Evolutionary conservation across 352 stramenopile genomes (phyloP), one percentile per base, ranked within the genome.

Genomic region (Poterioochromonas sp.): DNA sequence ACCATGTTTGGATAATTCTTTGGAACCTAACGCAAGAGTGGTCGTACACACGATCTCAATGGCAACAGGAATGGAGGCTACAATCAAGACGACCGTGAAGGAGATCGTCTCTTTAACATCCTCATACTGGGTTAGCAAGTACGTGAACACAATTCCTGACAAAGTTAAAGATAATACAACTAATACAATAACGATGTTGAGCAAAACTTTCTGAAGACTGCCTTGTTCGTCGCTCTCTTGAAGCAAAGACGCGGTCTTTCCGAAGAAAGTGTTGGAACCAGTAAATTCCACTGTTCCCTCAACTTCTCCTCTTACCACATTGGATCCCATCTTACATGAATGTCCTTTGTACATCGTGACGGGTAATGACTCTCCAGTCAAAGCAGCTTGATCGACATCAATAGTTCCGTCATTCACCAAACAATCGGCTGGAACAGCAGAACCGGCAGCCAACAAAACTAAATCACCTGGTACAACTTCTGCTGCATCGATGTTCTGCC

Each of bases 51-150:
- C 90, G 34, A 95, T 89, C 63, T 94, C 89, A 85, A 97, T 95
- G 35, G 92, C 90, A 49, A 98, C 90, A 47, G 93, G 93, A 82
- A 97, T 95, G 26, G 95, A 96, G n/a, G 92, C 92, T 0, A 96
- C 90, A 76, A 97, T 96, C 77, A 97, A 95, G 76, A 90, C 92
- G 70, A 97, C 96, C 90, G 96, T 95, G 80, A 95, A 95, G 5
- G 93, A 87, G 20, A 93, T 85, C 74, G 88, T 86, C 37, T 74
- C 78, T 58, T 88, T 88, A 29, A 82, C 53, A 37, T 83, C 78
- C 20, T 83, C 87, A 37, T 97, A 95, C 20, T 86, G 84, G 39
- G 92, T 91, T 39, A 97, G 82, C 78, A 58, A 58, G 47, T 92
- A 92, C 2, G 88, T 84, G 29, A 96, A 86, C 76, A 87, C 92